Conservation (phyloP, 1,139 yeast species). For the Arxiozyma bovina region DNA sequence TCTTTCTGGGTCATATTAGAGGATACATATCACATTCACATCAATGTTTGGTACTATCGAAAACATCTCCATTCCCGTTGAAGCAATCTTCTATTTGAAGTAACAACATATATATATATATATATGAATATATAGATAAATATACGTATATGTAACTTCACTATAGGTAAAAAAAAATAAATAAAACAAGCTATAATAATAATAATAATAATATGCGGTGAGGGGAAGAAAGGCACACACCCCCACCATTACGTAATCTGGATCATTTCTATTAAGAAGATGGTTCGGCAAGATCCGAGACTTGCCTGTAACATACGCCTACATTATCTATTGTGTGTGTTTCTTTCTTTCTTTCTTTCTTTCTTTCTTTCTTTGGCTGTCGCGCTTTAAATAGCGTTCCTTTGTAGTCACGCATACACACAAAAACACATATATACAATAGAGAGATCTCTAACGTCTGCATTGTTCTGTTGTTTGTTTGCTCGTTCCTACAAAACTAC, state of each 20-base stretch:
- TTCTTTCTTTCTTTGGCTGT: background rate
- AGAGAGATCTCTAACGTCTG: background rate
- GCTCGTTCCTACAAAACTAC: too few species aligned
- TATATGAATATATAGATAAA: background rate
- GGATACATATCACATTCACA: constrained; percentile 6
- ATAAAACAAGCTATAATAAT: too few species aligned
- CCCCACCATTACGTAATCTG: too few species aligned
- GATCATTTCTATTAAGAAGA: too few species aligned
- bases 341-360: background rate
- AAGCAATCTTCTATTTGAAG: background rate
- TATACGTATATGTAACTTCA: background rate
- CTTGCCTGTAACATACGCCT: too few species aligned
- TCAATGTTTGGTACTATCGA: constrained; percentile 2
- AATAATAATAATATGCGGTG: too few species aligned
- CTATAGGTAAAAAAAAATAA: too few species aligned
- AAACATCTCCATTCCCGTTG: constrained; percentile 3
- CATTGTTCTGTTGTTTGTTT: too few species aligned
- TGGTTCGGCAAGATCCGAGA: too few species aligned
- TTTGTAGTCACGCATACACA: background rate
- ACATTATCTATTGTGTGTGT: background rate
- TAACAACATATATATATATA: background rate
- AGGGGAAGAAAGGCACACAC: too few species aligned
- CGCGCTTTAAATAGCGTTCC: background rate
- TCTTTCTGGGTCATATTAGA: background rate
- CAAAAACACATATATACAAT: background rate